Evolutionary conservation across 2,329 filamentous ascomycete genomes (phyloP), one percentile per base, ranked within the genome.

Genomic region (Colletotrichum echinochloae): DNA sequence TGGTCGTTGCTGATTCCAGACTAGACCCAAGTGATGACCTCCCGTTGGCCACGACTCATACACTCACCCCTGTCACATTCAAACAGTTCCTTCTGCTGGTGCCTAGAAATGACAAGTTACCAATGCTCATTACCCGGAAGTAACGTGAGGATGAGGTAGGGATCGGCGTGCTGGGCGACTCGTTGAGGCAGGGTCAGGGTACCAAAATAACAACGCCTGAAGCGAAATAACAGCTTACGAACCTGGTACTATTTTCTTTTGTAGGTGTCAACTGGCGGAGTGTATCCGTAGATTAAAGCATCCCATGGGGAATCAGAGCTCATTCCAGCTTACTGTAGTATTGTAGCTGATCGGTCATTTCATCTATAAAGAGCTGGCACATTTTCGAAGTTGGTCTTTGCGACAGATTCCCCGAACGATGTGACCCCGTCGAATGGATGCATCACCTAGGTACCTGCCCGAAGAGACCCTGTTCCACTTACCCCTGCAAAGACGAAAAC

Each of bases 331-430:
- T 26, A 16, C 11, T 26, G 33, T 18, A 26, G 14, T 26, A 16
- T 18, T 26, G 33, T 18, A 26, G 14, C 16, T 56, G 6, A 56
- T 37, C 20, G 14, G 23, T 26, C 33, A 26, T 39, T 23, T 18
- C n/a, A 39, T n/a, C 30, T n/a, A 12, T 16, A 55, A 37, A 55
- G 20, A n/a, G n/a, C 33, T 23, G 52, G 30, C 20, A 37, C 14
- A n/a, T 39, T 5, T 9, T 26, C n/a, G 8, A 39, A 28, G 59
- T 9, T 33, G 11, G 30, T 56, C n/a, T 39, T 46, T 16, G 60
- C 66, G 66, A 69, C 39, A 65, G 54, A 59, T 69, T 69, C 66
- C 60, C 66, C 66, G 66, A 39, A 54, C 60, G 39, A 28, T 23
- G 51, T 6, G 28, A 41, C 60, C 60, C 66, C 44, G 54, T 41